A percentile compares a stretch with the other conserved stretches of the same genome.
Evolutionary conservation across 352 stramenopile genomes (phyloP).

Genomic region (Globisporangium canariense): DNA sequence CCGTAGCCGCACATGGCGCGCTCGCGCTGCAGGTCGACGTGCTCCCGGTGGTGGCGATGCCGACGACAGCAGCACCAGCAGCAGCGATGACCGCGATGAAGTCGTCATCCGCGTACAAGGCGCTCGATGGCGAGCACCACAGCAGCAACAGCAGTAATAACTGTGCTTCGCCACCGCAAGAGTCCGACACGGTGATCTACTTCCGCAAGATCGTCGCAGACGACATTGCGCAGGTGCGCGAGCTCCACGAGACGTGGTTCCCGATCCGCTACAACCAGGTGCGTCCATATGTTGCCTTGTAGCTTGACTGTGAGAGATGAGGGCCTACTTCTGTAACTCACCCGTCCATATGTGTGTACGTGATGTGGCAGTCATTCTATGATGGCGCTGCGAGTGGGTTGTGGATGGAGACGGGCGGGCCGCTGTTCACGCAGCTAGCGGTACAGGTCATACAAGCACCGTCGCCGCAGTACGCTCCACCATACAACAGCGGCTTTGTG

Average conservation of each 20-base stretch:
- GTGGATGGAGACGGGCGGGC: slow-evolving; percentile 86
- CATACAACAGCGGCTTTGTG: not conserved
- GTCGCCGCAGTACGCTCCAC: slow-evolving; percentile 12
- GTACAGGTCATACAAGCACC: slow-evolving; percentile 38
- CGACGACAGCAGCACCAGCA: not conserved
- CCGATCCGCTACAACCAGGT: slow-evolving; percentile 94
- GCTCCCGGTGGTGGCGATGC: slow-evolving; percentile 3
- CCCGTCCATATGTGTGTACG: not conserved
- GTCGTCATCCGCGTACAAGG: not conserved
- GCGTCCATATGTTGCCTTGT: not conserved
- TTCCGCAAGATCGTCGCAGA: slow-evolving; percentile 65
- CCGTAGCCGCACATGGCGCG: not conserved
- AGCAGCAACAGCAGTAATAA: not conserved
- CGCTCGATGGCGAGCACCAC: not conserved
- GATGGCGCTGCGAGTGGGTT: slow-evolving; percentile 82
- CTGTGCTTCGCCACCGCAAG: not conserved
- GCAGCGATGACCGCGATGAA: not conserved
- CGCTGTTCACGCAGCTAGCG: slow-evolving; percentile 89
- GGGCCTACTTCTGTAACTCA: not conserved
- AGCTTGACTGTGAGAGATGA: not conserved
- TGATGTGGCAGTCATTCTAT: slow-evolving; percentile 85
- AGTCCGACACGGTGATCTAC: slow-evolving; percentile 41
- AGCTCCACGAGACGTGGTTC: slow-evolving; percentile 96
- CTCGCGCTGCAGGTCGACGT: slow-evolving; percentile 18
- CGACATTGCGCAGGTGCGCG: slow-evolving; percentile 90